Conservation (phyloP, 352 stramenopile species). For the Thalassiosira delicatula region DNA sequence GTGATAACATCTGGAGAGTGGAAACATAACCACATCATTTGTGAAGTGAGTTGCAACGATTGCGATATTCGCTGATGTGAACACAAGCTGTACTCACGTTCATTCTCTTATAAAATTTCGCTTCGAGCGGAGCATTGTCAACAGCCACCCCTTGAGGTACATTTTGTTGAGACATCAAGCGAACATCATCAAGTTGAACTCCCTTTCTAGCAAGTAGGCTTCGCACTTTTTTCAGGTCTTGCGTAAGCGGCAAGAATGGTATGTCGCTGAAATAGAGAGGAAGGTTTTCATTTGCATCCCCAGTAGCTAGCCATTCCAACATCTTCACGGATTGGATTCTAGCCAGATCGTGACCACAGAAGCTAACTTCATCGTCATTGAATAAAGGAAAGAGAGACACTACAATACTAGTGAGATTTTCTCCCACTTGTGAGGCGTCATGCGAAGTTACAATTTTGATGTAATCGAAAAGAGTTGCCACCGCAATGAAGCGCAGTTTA, state of each 20-base stretch:
- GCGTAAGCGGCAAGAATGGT: slow-evolving; percentile 77
- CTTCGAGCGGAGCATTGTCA: slow-evolving; percentile 33
- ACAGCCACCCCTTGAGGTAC: slow-evolving; percentile 5
- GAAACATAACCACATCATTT: neutral
- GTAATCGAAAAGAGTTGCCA: slow-evolving; percentile 70
- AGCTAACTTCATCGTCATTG: slow-evolving; percentile 28
- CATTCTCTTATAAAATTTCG: slow-evolving; percentile 58
- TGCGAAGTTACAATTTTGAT: slow-evolving; percentile 67
- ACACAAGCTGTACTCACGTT: slow-evolving; percentile 47
- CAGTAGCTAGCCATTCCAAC: slow-evolving; percentile 71
- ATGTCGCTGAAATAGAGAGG: slow-evolving; percentile 74
- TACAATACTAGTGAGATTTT: slow-evolving; percentile 80
- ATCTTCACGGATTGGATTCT: slow-evolving; percentile 66
- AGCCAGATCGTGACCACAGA: slow-evolving; percentile 20
- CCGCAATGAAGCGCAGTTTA: slow-evolving; percentile 68
- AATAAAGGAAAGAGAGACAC: slow-evolving; percentile 82
- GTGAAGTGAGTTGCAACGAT: neutral
- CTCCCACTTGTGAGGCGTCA: slow-evolving; percentile 64
- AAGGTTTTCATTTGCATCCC: slow-evolving; percentile 63
- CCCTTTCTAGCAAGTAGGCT: slow-evolving; percentile 65
- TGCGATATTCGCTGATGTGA: too few species aligned
- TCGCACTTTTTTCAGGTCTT: slow-evolving; percentile 66
- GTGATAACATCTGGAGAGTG: slow-evolving; percentile 43
- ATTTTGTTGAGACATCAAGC: slow-evolving; percentile 58
- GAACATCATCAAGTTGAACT: slow-evolving; percentile 81